Evolutionary conservation across 306 rosid species (phyloP).

Genomic region (Rosa rugosa): DNA sequence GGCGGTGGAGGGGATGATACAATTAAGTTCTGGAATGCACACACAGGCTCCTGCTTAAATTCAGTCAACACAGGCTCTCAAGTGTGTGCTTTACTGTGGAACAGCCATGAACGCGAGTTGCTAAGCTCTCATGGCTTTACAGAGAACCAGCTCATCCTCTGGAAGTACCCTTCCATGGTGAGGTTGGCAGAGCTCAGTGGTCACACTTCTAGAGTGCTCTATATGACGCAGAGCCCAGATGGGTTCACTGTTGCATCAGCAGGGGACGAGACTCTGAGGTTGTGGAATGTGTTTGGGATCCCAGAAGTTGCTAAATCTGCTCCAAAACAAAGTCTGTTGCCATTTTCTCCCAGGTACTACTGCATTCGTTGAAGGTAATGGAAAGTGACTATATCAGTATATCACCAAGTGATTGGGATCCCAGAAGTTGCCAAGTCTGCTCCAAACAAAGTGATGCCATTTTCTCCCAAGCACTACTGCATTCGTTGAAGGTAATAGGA

Average conservation of each 20-base stretch:
- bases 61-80: constrained; percentile 63
- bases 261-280: constrained; percentile 42
- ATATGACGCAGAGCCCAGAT: constrained; percentile 57
- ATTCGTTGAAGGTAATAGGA: constrained; percentile 1
- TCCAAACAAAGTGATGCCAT: constrained; percentile 34
- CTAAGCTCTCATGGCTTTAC: constrained; percentile 78
- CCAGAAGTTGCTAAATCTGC: constrained; percentile 38
- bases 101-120: constrained; percentile 70
- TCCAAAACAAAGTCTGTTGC: constrained; percentile 29
- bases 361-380: constrained; percentile 9
- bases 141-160: constrained; percentile 63
- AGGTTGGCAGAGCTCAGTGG: constrained; percentile 66
- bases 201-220: constrained; percentile 68
- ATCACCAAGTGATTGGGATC: neutral
- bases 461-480: constrained; percentile 28
- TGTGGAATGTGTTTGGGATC: constrained; percentile 55
- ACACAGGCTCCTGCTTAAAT: constrained; percentile 65
- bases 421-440: constrained; percentile 1
- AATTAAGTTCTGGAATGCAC: constrained; percentile 74
- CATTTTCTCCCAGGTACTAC: constrained; percentile 35
- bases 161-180: constrained; percentile 85
- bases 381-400: neutral
- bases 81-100: constrained; percentile 70
- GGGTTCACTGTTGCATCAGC: constrained; percentile 58
- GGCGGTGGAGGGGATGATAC: constrained; percentile 64